phyloP scores from a whole-genome alignment of 495 filamentous ascomycete genomes.

The Daldinia caldariorum region DNA sequence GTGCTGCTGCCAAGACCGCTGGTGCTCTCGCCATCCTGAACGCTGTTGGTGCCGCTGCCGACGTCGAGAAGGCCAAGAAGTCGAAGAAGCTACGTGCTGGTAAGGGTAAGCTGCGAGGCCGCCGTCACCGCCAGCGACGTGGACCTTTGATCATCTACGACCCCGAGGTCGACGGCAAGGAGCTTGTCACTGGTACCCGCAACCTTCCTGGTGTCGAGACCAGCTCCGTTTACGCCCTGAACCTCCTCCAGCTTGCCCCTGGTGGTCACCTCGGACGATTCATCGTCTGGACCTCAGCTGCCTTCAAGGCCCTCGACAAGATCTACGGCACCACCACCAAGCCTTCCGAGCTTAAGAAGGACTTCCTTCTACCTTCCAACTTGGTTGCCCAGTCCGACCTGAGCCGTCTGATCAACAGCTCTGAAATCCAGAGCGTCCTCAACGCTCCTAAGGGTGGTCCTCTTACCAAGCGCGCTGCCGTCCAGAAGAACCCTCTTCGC shows the following conservation, averaged over 20 bases:
- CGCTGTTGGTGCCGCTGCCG: conserved; percentile 86
- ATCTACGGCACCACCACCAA: conserved; percentile 93
- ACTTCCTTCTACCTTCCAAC: conserved; percentile 93
- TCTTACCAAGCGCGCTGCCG: conserved; percentile 84
- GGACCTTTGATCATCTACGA: conserved; percentile 97
- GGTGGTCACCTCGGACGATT: conserved; percentile 99
- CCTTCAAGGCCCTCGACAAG: conserved; percentile 92
- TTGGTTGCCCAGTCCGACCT: conserved; percentile 91
- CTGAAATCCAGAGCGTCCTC: conserved; percentile 95
- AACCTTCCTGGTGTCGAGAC: conserved; percentile 99
- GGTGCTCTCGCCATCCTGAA: conserved; percentile 86
- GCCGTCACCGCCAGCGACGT: conserved; percentile 95
- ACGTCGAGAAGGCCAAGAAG: conserved; percentile 91
- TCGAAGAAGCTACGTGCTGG: conserved; percentile 95
- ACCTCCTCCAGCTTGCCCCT: conserved; percentile 98
- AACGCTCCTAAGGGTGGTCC: conserved; percentile 87
- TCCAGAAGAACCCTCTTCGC: conserved; percentile 98
- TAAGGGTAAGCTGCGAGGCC: conserved; percentile 96
- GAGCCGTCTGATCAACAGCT: conserved; percentile 96
- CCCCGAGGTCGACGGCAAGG: conserved; percentile 90
- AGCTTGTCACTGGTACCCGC: conserved; percentile 91
- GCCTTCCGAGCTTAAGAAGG: conserved; percentile 91
- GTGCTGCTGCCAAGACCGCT: conserved; percentile 85
- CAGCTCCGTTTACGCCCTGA: conserved; percentile 90
- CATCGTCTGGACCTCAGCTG: conserved; percentile 97